These are phyloP conservation scores for Stellera chamaejasme DNA, from an alignment of 345 rosid species.

Conservation along the genomic window DNA sequence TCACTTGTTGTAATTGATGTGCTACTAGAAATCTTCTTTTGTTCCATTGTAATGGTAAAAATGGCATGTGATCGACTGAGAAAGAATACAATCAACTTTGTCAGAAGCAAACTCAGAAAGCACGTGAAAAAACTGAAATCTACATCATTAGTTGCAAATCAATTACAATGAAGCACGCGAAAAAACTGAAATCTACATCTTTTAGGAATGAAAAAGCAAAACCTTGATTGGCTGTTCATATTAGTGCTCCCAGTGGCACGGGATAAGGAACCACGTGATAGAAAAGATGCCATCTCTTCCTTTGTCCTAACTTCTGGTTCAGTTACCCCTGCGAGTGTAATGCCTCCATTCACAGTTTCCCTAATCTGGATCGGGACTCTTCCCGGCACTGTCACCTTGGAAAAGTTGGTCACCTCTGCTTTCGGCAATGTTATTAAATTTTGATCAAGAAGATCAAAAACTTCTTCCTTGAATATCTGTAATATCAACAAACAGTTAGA, in stretches of 20 bases:
- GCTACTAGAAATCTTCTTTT: conserved; percentile 52
- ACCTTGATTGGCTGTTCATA: conserved; percentile 99
- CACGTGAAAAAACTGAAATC: background rate
- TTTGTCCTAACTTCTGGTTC: conserved; percentile 81
- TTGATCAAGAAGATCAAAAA: conserved; percentile 76
- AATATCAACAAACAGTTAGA: conserved; percentile 1
- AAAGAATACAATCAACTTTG: background rate
- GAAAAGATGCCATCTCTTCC: conserved; percentile 79
- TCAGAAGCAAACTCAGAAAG: background rate
- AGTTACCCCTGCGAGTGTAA: conserved; percentile 89
- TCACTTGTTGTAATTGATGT: conserved; percentile 26
- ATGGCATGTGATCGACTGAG: conserved; percentile 96
- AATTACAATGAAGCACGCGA: background rate
- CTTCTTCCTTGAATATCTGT: conserved; percentile 96
- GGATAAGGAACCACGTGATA: conserved; percentile 67
- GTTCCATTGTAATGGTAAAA: conserved; percentile 88
- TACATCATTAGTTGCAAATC: background rate
- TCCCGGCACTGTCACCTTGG: conserved; percentile 40
- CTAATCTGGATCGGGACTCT: conserved; percentile 84
- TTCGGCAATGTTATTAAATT: conserved; percentile 35
- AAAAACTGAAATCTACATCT: background rate
- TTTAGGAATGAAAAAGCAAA: background rate
- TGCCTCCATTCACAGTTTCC: conserved; percentile 87
- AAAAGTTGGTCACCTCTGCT: conserved; percentile 30
- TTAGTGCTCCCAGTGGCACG: conserved; percentile 98